These are phyloP conservation scores for Russula griseocarnosa DNA, from an alignment of 768 basidiomycete genomes.

Conservation along the genomic window DNA sequence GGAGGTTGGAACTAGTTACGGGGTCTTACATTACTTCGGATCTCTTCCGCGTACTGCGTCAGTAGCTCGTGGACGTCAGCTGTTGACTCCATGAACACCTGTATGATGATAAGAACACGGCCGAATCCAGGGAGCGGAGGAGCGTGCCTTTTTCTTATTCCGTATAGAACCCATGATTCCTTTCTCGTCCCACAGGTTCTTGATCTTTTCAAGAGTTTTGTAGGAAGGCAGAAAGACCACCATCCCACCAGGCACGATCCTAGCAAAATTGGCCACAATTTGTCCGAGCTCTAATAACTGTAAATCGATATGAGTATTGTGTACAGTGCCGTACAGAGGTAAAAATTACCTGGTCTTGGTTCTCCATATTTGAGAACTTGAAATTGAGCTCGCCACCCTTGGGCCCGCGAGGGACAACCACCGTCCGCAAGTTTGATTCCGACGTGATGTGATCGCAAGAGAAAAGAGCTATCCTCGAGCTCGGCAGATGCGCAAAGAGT, in stretches of 20 bases:
- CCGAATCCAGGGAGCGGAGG: not conserved
- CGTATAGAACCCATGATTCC: constrained; percentile 60
- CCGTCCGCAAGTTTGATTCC: constrained; percentile 64
- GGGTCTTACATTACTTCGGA: constrained; percentile 15
- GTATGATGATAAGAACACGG: constrained; percentile 4
- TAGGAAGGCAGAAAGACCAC: constrained; percentile 96
- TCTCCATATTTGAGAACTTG: constrained; percentile 69
- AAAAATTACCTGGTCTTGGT: constrained; percentile 47
- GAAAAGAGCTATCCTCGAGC: constrained; percentile 66
- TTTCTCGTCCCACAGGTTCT: constrained; percentile 57
- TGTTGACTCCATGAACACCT: constrained; percentile 24
- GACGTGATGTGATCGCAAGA: constrained; percentile 94
- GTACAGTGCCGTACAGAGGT: constrained; percentile 5
- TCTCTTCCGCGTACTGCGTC: constrained; percentile 19
- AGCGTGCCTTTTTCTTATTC: constrained; percentile 67
- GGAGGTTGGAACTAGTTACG: not conserved
- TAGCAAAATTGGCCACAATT: constrained; percentile 72
- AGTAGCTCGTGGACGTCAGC: constrained; percentile 20
- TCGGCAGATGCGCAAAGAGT: constrained; percentile 63
- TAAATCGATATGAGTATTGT: not conserved
- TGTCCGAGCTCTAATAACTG: constrained; percentile 83
- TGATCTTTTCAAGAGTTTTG: constrained; percentile 66
- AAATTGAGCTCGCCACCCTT: constrained; percentile 72
- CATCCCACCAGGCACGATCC: constrained; percentile 78
- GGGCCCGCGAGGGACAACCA: constrained; percentile 73